Evolutionary conservation across 768 basidiomycete genomes (phyloP), one percentile per base, ranked within the genome.

Genomic region (Lyophyllum atratum): DNA sequence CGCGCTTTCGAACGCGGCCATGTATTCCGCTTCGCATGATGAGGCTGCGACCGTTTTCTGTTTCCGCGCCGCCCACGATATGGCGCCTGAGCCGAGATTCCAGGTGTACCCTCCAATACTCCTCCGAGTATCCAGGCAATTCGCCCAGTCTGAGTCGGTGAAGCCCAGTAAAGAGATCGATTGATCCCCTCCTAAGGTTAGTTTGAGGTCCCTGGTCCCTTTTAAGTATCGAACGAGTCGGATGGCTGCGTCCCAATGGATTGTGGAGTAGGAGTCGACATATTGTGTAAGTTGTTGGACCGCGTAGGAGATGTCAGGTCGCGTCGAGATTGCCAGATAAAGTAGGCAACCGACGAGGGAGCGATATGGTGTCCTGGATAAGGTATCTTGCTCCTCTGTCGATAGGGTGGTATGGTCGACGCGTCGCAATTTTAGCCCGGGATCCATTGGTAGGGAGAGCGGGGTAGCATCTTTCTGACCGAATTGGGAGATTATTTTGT

Each of bases 21-120:
- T 69, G 58, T 79, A 76, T 62, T 80, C 74, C 0, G 74, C 72
- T 62, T 78, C 75, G 12, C 59, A 53, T 1, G 68, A 62, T 1
- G 68, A 70, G 1, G 60, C 31, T 4, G 57, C 52, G 22, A 53
- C 46, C 17, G 52, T 47, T 15, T 53, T 52, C 28, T 58, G 57
- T 25, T 53, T 53, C 4, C 28, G 17, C 0, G 29, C 15, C 0
- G 44, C 22, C 52, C 65, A 69, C 1, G 66, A 60, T 2, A 66
- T 42, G 1, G 58, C 7, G 6, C 65, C 67, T 19, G 40, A 43
- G 2, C 61, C 56, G 3, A 69, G 53, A 0, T 52, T 52, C 21
- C 65, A 70, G 0, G 34, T 22, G 43, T 61, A 64, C 0, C 68
- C 61, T 4, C 64, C 60, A 12, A 68, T 49, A 2, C 58, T 66